phyloP scores from a whole-genome alignment of 208 protist species.

The Acanthamoeba castellanii region DNA sequence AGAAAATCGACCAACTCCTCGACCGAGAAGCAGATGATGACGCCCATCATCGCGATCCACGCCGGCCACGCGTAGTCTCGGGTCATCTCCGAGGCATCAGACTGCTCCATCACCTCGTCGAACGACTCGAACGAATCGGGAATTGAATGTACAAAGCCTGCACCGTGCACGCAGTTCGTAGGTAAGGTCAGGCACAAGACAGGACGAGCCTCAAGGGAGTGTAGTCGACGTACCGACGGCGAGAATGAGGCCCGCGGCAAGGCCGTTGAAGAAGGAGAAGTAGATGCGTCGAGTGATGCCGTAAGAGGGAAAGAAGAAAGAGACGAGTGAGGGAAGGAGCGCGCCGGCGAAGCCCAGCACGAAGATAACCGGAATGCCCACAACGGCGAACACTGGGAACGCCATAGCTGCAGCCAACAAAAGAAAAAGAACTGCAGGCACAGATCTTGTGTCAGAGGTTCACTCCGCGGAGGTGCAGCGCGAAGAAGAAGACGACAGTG shows the following conservation, averaged over 20 bases:
- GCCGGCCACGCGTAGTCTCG: constrained; percentile 46
- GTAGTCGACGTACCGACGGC: neutral
- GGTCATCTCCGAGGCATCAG: constrained; percentile 1
- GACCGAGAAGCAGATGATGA: constrained; percentile 41
- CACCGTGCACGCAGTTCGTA: neutral
- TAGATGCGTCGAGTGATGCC: constrained; percentile 6
- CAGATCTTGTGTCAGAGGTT: too few relatives aligned
- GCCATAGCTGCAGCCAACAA: neutral
- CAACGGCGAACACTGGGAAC: constrained; percentile 14
- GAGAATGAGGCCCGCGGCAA: constrained; percentile 53
- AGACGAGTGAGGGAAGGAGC: neutral
- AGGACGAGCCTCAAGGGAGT: neutral
- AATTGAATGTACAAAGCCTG: constrained; percentile 48
- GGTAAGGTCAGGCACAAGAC: neutral
- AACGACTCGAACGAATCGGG: constrained; percentile 52
- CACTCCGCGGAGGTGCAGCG: too few relatives aligned
- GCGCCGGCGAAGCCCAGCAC: constrained; percentile 28
- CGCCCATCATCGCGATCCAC: constrained; percentile 47
- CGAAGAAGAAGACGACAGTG: too few relatives aligned
- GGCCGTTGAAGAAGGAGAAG: constrained; percentile 72
- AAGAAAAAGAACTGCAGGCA: too few relatives aligned
- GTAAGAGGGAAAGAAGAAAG: constrained; percentile 24
- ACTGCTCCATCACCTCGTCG: neutral
- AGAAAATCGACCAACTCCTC: constrained; percentile 39
- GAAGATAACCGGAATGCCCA: constrained; percentile 66